These are phyloP conservation scores for Immersiella caudata DNA, from an alignment of 495 filamentous ascomycete species.

Conservation along the genomic window DNA sequence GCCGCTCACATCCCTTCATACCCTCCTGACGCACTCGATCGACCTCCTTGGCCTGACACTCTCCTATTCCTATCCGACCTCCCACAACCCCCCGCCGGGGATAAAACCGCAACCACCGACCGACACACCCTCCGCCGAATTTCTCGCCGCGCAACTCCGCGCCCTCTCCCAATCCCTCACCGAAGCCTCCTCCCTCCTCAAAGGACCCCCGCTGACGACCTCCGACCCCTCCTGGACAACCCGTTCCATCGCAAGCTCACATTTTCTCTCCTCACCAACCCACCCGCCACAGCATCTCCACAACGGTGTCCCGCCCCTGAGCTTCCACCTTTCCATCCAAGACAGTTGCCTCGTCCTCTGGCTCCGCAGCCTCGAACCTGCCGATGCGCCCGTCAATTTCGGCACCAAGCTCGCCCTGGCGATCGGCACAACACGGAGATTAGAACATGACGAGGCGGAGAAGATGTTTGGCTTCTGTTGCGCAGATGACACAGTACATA, in stretches of 20 bases:
- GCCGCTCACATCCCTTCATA: slow-evolving; percentile 69
- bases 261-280: slow-evolving; percentile 47
- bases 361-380: slow-evolving; percentile 75
- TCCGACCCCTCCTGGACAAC: slow-evolving; percentile 44
- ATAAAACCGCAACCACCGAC: slow-evolving; percentile 36
- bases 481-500: background rate
- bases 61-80: slow-evolving; percentile 50
- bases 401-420: slow-evolving; percentile 56
- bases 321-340: slow-evolving; percentile 74
- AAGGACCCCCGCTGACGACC: slow-evolving; percentile 52
- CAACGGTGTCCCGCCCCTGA: slow-evolving; percentile 58
- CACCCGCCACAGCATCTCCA: slow-evolving; percentile 22
- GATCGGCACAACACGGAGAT: slow-evolving; percentile 61
- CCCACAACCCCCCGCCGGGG: slow-evolving; percentile 54
- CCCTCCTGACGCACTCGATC: slow-evolving; percentile 74
- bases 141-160: slow-evolving; percentile 78
- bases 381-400: slow-evolving; percentile 51
- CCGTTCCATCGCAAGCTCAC: slow-evolving; percentile 38
- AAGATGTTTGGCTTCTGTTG: slow-evolving; percentile 60
- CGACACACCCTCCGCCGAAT: slow-evolving; percentile 39
- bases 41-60: slow-evolving; percentile 78
- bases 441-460: slow-evolving; percentile 81
- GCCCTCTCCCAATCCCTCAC: slow-evolving; percentile 74
- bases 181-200: slow-evolving; percentile 65
- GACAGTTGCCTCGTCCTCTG: slow-evolving; percentile 78